Evolutionary conservation across 2,329 filamentous ascomycete species (phyloP).

Genomic region (Arthrobotrys musiformis): DNA sequence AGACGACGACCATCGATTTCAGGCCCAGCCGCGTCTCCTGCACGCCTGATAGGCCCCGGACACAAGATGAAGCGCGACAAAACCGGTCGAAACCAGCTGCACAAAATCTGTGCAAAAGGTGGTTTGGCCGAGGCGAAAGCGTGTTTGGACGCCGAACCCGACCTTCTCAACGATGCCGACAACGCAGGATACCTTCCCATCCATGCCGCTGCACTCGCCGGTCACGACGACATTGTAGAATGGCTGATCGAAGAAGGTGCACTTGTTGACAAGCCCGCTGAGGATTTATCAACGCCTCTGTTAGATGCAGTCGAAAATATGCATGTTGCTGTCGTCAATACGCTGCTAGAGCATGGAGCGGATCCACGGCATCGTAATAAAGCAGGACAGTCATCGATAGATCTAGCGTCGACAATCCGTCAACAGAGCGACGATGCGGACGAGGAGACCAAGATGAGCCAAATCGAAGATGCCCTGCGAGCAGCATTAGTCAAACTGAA

Average conservation of each 20-base stretch:
- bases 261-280: slow-evolving; percentile 79
- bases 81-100: slow-evolving; percentile 88
- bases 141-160: slow-evolving; percentile 79
- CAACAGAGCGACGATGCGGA: slow-evolving; percentile 73
- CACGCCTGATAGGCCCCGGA: slow-evolving; percentile 45
- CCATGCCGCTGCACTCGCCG: slow-evolving; percentile 90
- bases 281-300: slow-evolving; percentile 89
- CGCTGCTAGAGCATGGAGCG: slow-evolving; percentile 87
- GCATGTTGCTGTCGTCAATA: slow-evolving; percentile 85
- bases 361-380: slow-evolving; percentile 91
- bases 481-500: slow-evolving; percentile 65
- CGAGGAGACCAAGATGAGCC: slow-evolving; percentile 72
- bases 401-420: slow-evolving; percentile 69
- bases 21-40: slow-evolving; percentile 42
- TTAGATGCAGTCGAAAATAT: slow-evolving; percentile 97
- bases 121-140: slow-evolving; percentile 82
- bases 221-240: slow-evolving; percentile 85
- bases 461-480: slow-evolving; percentile 75
- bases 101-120: slow-evolving; percentile 87
- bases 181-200: slow-evolving; percentile 96
- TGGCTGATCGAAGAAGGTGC: slow-evolving; percentile 86
- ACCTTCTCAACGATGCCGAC: slow-evolving; percentile 88
- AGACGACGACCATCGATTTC: slow-evolving; percentile 43
- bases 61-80: slow-evolving; percentile 91
- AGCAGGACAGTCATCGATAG: slow-evolving; percentile 90